Evolutionary conservation across 805 yeast genomes (phyloP), one percentile per base, ranked within the genome.

Genomic region (Saccharomycopsis vini): DNA sequence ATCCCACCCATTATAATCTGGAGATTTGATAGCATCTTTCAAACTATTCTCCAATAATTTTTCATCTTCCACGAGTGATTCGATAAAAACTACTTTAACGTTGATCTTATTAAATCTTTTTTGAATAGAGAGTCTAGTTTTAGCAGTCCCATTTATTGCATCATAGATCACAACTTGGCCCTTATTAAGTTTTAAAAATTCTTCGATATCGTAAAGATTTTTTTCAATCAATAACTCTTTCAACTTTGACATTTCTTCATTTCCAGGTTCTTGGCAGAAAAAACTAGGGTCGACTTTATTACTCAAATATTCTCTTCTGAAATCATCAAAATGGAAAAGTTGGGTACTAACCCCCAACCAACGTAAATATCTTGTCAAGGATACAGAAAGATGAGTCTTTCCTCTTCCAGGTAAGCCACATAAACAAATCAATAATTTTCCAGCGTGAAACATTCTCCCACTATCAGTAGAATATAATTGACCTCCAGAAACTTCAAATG

Each of bases 141-240:
- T 69, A 18, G 81, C 75, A 39, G 81, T 65, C 4, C 92, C 95
- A 59, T 92, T 92, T 40, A 92, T 83, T 0, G 97, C 97, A 62
- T 92, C 99, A 62, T 85, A 92, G 19, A 92, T 85, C 4, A 95
- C 98, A 26, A 92, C 86, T 63, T 92, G 98, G 9, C 97, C 97
- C 56, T 76, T 77, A 50, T 80, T 86, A 23, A 73, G 72, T 50
- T 75, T 73, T 61, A 86, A 87, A 55, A 84, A 88, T 20, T 68
- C 64, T 44, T 73, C 58, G 60, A 90, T 78, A 57, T 87, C 97
- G 38, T 63, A 63, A 31, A 83, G 60, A 53, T 94, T 86, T 32
- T 74, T 71, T 37, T 73, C 67, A 34, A 81, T 69, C 19, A 89
- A 72, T 49, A 70, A 64, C 32, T 69, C 68, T 40, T 95, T 74